Evolutionary conservation across 192 early-diverging fungal genomes (phyloP).

Genomic region (Haplosporangium gracile): DNA sequence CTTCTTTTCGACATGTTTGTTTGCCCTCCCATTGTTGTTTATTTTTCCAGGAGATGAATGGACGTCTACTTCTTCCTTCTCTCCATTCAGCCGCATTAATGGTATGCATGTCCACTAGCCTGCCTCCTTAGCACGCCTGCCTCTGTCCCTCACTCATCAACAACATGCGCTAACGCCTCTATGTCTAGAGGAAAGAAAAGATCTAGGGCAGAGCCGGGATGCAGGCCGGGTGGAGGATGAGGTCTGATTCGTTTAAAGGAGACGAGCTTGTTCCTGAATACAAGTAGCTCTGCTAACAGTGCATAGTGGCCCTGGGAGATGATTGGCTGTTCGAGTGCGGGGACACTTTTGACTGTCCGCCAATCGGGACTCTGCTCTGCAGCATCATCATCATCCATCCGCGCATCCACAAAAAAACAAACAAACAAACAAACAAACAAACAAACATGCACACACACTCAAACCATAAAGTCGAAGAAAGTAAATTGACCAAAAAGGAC

Average conservation of each 20-base stretch:
- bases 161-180: not conserved
- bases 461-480: too few species aligned
- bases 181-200: not conserved
- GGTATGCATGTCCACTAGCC: not conserved
- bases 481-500: too few species aligned
- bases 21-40: too few species aligned
- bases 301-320: not conserved
- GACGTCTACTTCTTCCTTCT: not conserved
- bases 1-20: not conserved
- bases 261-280: not conserved
- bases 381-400: not conserved
- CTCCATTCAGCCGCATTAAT: not conserved
- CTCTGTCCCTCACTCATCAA: not conserved
- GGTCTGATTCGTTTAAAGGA: not conserved
- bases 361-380: slow-evolving; percentile 3
- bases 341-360: not conserved
- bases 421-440: not conserved
- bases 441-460: too few species aligned
- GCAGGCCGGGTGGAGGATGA: not conserved
- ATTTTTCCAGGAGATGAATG: not conserved
- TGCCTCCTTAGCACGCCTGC: not conserved
- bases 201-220: not conserved
- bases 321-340: not conserved
- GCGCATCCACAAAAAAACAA: not conserved
- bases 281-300: not conserved